Conservation (phyloP, 192 early-diverging fungal species). For the Podila clonocystis region DNA sequence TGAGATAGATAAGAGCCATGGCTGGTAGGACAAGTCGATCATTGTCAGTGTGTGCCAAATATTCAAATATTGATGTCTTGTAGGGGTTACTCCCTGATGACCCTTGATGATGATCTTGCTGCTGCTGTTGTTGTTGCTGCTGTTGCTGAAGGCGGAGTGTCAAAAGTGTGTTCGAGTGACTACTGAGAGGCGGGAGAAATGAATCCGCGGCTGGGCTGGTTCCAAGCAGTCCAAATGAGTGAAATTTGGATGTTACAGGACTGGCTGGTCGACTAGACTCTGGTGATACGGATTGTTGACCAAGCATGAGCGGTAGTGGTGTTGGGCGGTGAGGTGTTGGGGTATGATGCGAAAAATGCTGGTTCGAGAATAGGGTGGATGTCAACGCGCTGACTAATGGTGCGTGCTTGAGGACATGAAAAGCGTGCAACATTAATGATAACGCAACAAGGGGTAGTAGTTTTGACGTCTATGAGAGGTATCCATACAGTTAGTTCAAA, state of each 20-base stretch:
- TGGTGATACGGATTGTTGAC: conserved; percentile 18
- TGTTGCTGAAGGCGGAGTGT: background rate
- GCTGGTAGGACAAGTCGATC: conserved; percentile 48
- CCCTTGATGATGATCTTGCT: background rate
- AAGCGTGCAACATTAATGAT: conserved; percentile 50
- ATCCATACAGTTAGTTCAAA: background rate
- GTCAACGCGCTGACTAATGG: conserved; percentile 43
- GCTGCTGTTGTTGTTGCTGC: background rate
- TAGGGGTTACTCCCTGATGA: conserved; percentile 42
- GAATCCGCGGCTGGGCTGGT: conserved; percentile 29
- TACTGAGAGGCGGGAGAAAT: background rate
- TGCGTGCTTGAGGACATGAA: conserved; percentile 51
- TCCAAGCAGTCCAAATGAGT: conserved; percentile 43
- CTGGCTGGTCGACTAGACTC: conserved; percentile 46
- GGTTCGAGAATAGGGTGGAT: conserved; percentile 50
- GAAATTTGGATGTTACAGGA: conserved; percentile 47
- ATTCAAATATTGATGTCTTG: conserved; percentile 45
- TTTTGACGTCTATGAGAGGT: conserved; percentile 12
- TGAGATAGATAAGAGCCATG: conserved; percentile 46
- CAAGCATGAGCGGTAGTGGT: conserved; percentile 19
- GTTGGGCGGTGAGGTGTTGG: conserved; percentile 11
- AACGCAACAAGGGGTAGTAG: conserved; percentile 42
- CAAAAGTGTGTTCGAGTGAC: background rate
- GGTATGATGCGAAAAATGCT: conserved; percentile 10
- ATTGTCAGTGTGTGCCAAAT: conserved; percentile 21